These are phyloP conservation scores for Ormosia emarginata DNA, from an alignment of 306 rosid genomes.

Conservation along the genomic window DNA sequence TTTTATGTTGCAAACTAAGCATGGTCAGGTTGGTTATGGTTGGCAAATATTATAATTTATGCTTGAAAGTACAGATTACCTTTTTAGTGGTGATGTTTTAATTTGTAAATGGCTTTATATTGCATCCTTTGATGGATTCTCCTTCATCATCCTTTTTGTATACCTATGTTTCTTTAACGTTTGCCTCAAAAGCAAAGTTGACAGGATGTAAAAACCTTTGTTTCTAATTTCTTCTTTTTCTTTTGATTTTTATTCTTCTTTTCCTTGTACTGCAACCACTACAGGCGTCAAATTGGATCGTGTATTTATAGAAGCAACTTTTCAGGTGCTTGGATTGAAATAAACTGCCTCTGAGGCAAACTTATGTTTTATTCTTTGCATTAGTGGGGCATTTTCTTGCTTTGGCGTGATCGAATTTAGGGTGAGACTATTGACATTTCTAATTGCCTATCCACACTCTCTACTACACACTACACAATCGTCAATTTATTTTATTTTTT, in stretches of 20 bases:
- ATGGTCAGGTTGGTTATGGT: conserved; percentile 39
- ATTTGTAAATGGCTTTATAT: conserved; percentile 13
- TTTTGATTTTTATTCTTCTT: not conserved
- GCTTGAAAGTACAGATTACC: conserved; percentile 61
- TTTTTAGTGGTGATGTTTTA: conserved; percentile 46
- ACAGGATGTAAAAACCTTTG: conserved; percentile 10
- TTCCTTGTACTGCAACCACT: conserved; percentile 8
- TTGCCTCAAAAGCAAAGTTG: conserved; percentile 15
- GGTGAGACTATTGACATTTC: no score
- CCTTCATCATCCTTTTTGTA: conserved; percentile 24
- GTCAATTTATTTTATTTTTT: no score
- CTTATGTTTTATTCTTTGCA: conserved; percentile 22
- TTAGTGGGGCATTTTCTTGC: not conserved
- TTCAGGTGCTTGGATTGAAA: conserved; percentile 32
- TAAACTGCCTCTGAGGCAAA: conserved; percentile 22
- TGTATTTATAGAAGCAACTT: conserved; percentile 22
- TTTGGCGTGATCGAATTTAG: not conserved
- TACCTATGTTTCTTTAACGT: conserved; percentile 19
- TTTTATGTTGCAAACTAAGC: conserved; percentile 21
- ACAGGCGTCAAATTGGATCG: conserved; percentile 28
- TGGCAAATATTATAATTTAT: conserved; percentile 50
- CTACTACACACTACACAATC: no score
- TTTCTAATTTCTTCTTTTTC: not conserved
- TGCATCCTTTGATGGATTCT: conserved; percentile 25
- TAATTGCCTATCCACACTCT: no score